These are phyloP conservation scores for Diaporthe sp. DNA, from an alignment of 2,329 filamentous ascomycete species.

Conservation along the genomic window DNA sequence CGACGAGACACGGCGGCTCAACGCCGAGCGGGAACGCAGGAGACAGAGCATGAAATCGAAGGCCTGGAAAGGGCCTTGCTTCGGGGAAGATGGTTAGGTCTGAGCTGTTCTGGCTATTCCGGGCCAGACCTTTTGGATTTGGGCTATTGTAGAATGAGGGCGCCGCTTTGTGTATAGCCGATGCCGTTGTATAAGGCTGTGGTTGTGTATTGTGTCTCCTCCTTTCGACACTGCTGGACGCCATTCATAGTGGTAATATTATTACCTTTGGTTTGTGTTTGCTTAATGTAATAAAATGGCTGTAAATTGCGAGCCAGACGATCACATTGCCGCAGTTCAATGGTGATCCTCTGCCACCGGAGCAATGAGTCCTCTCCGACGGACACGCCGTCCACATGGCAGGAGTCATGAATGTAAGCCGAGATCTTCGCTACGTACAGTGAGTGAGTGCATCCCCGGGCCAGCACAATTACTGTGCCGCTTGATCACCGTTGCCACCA, in stretches of 20 bases:
- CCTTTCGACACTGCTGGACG: neutral
- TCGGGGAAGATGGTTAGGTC: conserved; percentile 27
- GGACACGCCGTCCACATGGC: neutral
- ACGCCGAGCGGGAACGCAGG: conserved; percentile 27
- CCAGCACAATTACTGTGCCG: neutral
- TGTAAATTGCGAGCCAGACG: no score
- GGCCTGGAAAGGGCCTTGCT: conserved; percentile 22
- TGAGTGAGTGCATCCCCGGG: neutral
- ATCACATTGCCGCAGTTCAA: neutral
- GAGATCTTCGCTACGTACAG: neutral
- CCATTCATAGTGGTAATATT: conserved; percentile 36
- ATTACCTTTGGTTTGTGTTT: conserved; percentile 11
- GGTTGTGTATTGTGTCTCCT: neutral
- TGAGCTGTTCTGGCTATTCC: neutral
- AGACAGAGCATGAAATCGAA: conserved; percentile 24
- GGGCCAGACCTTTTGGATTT: neutral
- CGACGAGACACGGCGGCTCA: conserved; percentile 14
- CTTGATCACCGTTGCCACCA: neutral
- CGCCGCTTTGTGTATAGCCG: neutral
- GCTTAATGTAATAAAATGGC: neutral
- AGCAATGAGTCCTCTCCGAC: neutral
- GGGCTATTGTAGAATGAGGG: neutral
- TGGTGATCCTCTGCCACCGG: no score
- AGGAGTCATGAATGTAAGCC: neutral
- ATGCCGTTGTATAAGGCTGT: neutral